Base-by-base conservation (phyloP, 1,139 yeast genomes). In the Kodamaea ohmeri region DNA sequence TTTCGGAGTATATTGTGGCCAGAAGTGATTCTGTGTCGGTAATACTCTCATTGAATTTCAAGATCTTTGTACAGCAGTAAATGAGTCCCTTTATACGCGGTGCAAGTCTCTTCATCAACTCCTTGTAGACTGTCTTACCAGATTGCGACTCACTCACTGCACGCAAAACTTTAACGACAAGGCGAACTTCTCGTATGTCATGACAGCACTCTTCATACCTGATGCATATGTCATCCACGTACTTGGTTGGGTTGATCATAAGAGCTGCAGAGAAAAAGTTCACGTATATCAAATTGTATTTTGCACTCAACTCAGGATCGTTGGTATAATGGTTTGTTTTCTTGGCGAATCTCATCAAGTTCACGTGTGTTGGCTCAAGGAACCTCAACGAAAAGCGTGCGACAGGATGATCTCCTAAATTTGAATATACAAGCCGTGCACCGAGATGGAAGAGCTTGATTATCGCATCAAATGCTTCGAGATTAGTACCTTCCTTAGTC, bases 361-460 rank as follows among this genome's bases (percentile, higher is more conserved):
- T 13, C 53, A 57, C 25, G 45, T 61, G 63, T 4, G 68, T 67
- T 14, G 56, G 53, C 39, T 73, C 78, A 29, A 73, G 50, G 43
- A 65, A 59, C n/a, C 42, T 45, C 29, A 58, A 40, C 7, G 79
- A 59, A 50, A 76, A 80, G 32, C 51, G 53, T 11, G 69, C 71
- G 6, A 78, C 50, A 1, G 77, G 67, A 50, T 75, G 75, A 7
- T 55, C 42, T 7, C 43, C 41, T 35, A 54, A 46, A 12, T 48
- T 45, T 8, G 44, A 34, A 3, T 52, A 39, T 5, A 60, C 56
- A 17, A 66, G 48, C 37, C 66, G 55, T 4, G 76, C 70, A 6
- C 76, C 78, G 39, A 70, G 53, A 34, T 63, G 65, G 41, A 63
- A 67, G 5, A 75, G 56, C 32, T 71, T 65, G 25, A 76, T 63